Conservation (phyloP, 306 rosid species). For the Glycine tomentella region DNA sequence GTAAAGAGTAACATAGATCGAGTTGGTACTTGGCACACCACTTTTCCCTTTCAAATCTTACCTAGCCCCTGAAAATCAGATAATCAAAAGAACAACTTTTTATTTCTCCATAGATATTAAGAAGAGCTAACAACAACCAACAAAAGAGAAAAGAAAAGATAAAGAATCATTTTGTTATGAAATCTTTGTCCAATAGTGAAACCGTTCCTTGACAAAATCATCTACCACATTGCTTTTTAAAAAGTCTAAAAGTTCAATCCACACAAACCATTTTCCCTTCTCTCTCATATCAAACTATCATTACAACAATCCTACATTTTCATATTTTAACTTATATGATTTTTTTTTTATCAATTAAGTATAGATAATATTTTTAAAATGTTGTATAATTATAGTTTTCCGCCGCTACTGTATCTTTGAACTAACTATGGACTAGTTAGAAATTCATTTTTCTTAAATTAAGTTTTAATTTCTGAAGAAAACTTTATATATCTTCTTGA, state of each 20-base stretch:
- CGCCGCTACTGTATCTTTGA: neutral
- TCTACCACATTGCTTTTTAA: conserved; percentile 43
- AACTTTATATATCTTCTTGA: neutral
- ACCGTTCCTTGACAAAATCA: conserved; percentile 45
- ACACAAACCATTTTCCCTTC: neutral
- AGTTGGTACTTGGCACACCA: conserved; percentile 48
- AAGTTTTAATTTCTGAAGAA: neutral
- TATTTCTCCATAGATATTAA: neutral
- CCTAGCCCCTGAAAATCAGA: conserved; percentile 39
- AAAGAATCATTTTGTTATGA: conserved; percentile 43
- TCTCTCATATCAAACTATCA: conserved; percentile 16
- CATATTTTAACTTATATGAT: neutral
- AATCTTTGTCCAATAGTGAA: conserved; percentile 50
- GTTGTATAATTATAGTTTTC: neutral
- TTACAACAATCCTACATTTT: neutral
- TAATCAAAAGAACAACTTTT: neutral
- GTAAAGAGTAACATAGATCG: conserved; percentile 59
- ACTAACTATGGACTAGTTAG: neutral
- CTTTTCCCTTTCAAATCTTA: conserved; percentile 57
- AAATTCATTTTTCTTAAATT: neutral
- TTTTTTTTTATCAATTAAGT: neutral
- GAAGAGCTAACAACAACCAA: neutral
- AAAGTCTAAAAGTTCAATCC: conserved; percentile 46
- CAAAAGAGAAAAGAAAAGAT: conserved; percentile 1
- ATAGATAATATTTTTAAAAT: neutral